Evolutionary conservation across 208 protist species (phyloP).

Genomic region (Leishmania aethiopica): DNA sequence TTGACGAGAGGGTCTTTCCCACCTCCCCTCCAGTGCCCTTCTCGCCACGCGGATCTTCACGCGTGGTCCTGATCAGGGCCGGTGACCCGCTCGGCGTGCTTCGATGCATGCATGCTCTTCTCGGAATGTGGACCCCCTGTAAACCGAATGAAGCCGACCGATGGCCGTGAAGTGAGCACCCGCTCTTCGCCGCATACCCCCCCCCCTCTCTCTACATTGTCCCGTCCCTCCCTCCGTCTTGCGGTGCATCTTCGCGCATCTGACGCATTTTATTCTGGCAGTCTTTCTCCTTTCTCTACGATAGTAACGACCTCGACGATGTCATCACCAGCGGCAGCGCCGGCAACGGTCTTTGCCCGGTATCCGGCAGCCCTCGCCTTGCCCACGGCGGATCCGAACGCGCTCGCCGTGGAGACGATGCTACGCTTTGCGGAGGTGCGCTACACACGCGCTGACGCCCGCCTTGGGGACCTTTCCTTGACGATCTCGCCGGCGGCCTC

Average conservation of each 20-base stretch:
- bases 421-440: constrained; percentile 57
- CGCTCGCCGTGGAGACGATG: constrained; percentile 70
- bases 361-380: constrained; percentile 51
- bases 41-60: not conserved
- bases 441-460: constrained; percentile 42
- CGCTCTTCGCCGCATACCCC: not conserved
- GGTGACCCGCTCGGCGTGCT: not conserved
- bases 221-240: not conserved
- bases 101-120: not conserved
- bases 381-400: constrained; percentile 71
- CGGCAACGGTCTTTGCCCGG: constrained; percentile 26
- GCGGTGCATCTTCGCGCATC: not conserved
- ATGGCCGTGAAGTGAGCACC: not conserved
- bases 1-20: not conserved
- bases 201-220: not conserved
- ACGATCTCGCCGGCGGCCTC: constrained; percentile 23
- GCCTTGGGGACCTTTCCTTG: constrained; percentile 30
- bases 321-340: not conserved
- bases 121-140: not conserved
- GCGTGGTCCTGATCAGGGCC: not conserved
- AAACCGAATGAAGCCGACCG: not conserved
- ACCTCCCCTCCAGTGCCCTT: not conserved
- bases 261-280: not conserved
- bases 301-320: not conserved
- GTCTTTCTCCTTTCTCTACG: not conserved